phyloP scores from a whole-genome alignment of 352 stramenopile species.

The Globisporangium cederbergense region DNA sequence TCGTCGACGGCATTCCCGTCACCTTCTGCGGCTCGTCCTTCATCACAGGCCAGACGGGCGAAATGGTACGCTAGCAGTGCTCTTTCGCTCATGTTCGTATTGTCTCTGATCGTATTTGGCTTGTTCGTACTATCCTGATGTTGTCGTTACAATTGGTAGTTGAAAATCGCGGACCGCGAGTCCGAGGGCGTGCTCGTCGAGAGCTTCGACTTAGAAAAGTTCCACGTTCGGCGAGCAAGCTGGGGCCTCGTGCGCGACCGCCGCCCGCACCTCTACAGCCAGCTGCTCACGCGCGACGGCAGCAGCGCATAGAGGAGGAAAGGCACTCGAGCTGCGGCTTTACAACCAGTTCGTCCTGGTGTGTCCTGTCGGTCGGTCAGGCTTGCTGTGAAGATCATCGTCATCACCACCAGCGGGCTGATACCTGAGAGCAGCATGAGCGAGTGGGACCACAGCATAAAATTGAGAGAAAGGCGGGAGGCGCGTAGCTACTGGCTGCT shows the following conservation, averaged over 20 bases:
- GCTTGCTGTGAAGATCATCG: too few species aligned
- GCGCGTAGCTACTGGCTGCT: too few species aligned
- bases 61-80: slow-evolving; percentile 50
- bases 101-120: background rate
- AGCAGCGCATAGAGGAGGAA: slow-evolving; percentile 23
- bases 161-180: slow-evolving; percentile 86
- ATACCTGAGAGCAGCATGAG: too few species aligned
- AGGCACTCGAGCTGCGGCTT: background rate
- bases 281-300: slow-evolving; percentile 74
- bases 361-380: too few species aligned
- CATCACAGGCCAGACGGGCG: slow-evolving; percentile 89
- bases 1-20: slow-evolving; percentile 76
- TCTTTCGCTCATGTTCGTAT: background rate
- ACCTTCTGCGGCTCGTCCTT: slow-evolving; percentile 92
- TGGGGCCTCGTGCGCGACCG: slow-evolving; percentile 88
- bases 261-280: slow-evolving; percentile 78
- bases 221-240: slow-evolving; percentile 79
- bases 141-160: slow-evolving; percentile 23
- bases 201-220: slow-evolving; percentile 84
- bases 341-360: too few species aligned
- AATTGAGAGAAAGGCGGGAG: too few species aligned
- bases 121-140: slow-evolving; percentile 2
- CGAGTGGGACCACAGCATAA: too few species aligned
- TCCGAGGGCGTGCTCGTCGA: slow-evolving; percentile 86
- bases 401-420: too few species aligned